A percentile compares a stretch with the other conserved stretches of the same genome.
Evolutionary conservation across 331 rosid species (phyloP).

Genomic region (Telfairia occidentalis): DNA sequence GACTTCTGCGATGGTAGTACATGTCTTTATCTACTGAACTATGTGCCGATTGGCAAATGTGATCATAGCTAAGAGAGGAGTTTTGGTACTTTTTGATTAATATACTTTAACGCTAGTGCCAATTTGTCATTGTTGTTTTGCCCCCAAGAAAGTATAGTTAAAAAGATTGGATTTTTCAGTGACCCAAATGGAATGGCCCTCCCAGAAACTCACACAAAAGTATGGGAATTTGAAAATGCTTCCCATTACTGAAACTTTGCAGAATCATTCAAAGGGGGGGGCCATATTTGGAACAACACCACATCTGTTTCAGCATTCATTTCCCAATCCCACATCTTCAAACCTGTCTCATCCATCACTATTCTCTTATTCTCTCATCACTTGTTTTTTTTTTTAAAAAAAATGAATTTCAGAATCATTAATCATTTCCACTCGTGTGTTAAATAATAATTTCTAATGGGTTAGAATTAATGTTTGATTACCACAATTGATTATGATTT

Average conservation of each 20-base stretch:
- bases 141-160: neutral
- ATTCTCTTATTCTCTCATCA: neutral
- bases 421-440: neutral
- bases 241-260: neutral
- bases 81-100: neutral
- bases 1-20: too few relatives aligned
- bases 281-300: neutral
- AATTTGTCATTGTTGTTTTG: neutral
- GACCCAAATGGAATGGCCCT: too few relatives aligned
- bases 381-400: too few relatives aligned
- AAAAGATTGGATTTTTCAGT: too few relatives aligned
- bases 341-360: neutral
- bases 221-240: neutral
- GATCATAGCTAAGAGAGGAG: too few relatives aligned
- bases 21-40: too few relatives aligned
- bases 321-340: neutral
- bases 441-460: neutral
- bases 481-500: too few relatives aligned
- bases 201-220: too few relatives aligned
- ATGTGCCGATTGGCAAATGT: too few relatives aligned
- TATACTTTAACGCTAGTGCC: neutral
- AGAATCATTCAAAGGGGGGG: neutral
- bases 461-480: neutral
- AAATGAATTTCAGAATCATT: neutral
- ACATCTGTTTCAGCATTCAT: too few relatives aligned